These are phyloP conservation scores for Backusella australiensis DNA, from an alignment of 192 early-diverging fungal genomes.

Conservation along the genomic window DNA sequence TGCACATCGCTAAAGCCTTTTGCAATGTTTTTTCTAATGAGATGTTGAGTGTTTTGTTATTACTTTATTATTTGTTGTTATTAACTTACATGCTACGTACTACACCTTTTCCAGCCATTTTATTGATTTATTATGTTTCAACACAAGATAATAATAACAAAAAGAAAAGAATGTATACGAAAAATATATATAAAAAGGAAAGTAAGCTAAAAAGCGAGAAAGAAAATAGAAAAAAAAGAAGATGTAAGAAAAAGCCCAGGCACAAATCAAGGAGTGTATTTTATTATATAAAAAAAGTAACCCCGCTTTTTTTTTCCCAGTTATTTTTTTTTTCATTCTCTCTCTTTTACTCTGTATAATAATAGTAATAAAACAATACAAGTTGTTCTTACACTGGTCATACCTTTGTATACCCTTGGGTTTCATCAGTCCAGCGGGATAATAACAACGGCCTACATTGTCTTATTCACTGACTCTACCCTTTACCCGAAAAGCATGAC, in stretches of 20 bases:
- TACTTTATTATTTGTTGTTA: background rate
- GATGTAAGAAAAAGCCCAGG: background rate
- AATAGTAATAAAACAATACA: background rate
- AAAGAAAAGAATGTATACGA: background rate
- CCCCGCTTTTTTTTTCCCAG: background rate
- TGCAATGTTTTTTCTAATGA: constrained; percentile 78
- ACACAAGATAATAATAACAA: background rate
- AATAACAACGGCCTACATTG: too few species aligned
- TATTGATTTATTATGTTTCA: background rate
- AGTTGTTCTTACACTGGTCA: background rate
- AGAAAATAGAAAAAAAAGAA: constrained; percentile 7
- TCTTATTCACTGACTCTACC: too few species aligned
- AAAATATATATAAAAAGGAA: background rate
- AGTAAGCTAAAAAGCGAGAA: background rate
- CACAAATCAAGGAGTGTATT: background rate
- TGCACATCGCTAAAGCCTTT: constrained; percentile 92
- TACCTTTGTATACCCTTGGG: background rate
- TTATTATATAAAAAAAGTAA: constrained; percentile 9
- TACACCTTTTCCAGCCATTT: constrained; percentile 35
- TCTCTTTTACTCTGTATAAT: background rate
- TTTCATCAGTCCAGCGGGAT: background rate
- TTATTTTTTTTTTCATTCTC: background rate
- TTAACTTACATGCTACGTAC: constrained; percentile 34
- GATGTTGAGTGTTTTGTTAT: background rate
- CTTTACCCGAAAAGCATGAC: background rate